phyloP scores from a whole-genome alignment of 2,329 filamentous ascomycete genomes.

The Colletotrichum lentis region DNA sequence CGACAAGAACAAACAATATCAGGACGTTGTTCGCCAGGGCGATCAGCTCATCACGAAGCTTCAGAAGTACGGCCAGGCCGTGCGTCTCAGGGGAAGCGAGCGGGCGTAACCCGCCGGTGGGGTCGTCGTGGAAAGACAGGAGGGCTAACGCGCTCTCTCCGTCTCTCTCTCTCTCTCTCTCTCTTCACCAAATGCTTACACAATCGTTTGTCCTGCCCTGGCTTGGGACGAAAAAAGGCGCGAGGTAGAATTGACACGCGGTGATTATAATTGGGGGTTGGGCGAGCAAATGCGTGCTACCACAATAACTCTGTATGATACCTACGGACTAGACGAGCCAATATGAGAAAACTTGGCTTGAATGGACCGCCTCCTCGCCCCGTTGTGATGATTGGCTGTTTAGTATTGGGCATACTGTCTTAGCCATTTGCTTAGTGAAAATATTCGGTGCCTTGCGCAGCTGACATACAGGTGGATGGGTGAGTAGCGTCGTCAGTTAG shows the following conservation, averaged over 20 bases:
- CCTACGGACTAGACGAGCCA: constrained; percentile 44
- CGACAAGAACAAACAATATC: constrained; percentile 99
- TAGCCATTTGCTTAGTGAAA: background rate
- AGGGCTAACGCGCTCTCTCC: background rate
- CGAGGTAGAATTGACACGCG: constrained; percentile 24
- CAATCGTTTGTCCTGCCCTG: background rate
- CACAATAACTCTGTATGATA: constrained; percentile 46
- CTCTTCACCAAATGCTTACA: constrained; percentile 3
- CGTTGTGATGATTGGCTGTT: too few relatives aligned
- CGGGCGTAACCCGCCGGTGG: constrained; percentile 66
- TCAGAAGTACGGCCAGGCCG: constrained; percentile 98
- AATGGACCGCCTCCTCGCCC: background rate
- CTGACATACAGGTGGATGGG: background rate
- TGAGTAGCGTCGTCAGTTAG: background rate
- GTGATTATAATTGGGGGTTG: constrained; percentile 24
- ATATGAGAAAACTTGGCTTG: constrained; percentile 34
- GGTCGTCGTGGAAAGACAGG: background rate
- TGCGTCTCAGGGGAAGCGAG: constrained; percentile 93
- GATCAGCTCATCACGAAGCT: constrained; percentile 98
- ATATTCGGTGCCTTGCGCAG: background rate
- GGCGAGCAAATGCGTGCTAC: constrained; percentile 40
- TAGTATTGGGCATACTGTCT: background rate
- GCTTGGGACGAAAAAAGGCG: constrained; percentile 11
- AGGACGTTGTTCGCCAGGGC: constrained; percentile 95
- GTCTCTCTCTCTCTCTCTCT: background rate